These are phyloP conservation scores for Botrytis aclada DNA, from an alignment of 2,329 filamentous ascomycete species.

Conservation along the genomic window DNA sequence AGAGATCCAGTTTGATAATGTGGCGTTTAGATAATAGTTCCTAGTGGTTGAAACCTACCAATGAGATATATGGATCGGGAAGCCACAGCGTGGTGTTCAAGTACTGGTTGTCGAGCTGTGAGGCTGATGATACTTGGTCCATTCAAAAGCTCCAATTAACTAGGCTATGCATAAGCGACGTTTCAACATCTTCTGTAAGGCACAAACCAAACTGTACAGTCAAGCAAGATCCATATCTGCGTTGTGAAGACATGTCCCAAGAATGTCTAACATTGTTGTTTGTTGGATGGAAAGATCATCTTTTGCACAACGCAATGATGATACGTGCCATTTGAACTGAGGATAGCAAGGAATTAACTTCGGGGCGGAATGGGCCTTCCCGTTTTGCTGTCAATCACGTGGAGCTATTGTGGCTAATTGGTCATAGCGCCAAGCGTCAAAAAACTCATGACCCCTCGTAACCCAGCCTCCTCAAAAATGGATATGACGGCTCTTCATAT, in stretches of 20 bases:
- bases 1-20: not conserved
- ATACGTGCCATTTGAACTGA: conserved; percentile 13
- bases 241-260: not conserved
- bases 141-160: not conserved
- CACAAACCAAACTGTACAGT: not conserved
- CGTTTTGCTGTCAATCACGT: conserved; percentile 14
- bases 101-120: not conserved
- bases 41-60: not conserved
- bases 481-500: not conserved
- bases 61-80: not conserved
- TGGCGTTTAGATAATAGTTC: not conserved
- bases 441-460: not conserved
- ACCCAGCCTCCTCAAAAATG: conserved; percentile 21
- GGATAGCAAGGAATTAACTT: not conserved
- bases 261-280: not conserved
- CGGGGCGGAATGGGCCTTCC: not conserved
- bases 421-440: not conserved
- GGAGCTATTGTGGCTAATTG: not conserved
- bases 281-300: not conserved
- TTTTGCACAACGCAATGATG: conserved; percentile 9
- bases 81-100: conserved; percentile 12
- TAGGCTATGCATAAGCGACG: conserved; percentile 11
- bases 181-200: not conserved
- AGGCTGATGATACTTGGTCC: conserved; percentile 14
- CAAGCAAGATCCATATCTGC: conserved; percentile 2